Conservation (phyloP, 1,284 basidiomycete species). For the Lignosus rhinocerotis region DNA sequence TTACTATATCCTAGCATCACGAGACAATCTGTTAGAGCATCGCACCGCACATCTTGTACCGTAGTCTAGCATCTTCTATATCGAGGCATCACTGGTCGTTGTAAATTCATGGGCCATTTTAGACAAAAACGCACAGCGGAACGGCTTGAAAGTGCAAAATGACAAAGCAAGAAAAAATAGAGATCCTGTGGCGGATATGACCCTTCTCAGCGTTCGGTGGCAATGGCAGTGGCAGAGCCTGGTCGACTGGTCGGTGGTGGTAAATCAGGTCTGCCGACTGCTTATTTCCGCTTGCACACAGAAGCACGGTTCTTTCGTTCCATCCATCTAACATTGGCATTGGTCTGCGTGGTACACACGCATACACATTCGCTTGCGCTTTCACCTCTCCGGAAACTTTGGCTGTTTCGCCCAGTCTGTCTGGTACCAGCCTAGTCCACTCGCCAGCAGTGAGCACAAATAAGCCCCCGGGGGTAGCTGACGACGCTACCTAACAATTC, state of each 20-base stretch:
- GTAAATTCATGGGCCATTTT: conserved; percentile 21
- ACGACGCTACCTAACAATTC: too few relatives aligned
- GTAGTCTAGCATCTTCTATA: conserved; percentile 41
- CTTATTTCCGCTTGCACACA: neutral
- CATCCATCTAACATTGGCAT: conserved; percentile 7
- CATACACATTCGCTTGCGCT: conserved; percentile 8
- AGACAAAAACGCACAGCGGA: neutral
- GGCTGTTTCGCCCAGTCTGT: neutral
- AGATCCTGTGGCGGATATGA: neutral
- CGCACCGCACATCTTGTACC: conserved; percentile 60
- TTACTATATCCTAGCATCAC: conserved; percentile 55
- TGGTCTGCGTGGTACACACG: conserved; percentile 3
- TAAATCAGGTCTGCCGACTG: conserved; percentile 1
- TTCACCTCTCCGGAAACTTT: neutral
- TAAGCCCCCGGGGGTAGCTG: too few relatives aligned
- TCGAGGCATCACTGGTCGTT: conserved; percentile 29
- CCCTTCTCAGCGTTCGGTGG: neutral
- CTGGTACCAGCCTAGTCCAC: neutral
- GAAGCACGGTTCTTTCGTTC: neutral
- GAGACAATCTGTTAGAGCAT: conserved; percentile 68
- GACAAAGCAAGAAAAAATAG: neutral
- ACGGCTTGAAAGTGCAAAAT: neutral
- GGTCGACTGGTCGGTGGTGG: conserved; percentile 1
- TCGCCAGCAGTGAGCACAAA: neutral
- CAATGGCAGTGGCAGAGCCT: conserved; percentile 10